Evolutionary conservation across 176 grass and related monocot species (phyloP).

Genomic region (Musa troglodytarum): DNA sequence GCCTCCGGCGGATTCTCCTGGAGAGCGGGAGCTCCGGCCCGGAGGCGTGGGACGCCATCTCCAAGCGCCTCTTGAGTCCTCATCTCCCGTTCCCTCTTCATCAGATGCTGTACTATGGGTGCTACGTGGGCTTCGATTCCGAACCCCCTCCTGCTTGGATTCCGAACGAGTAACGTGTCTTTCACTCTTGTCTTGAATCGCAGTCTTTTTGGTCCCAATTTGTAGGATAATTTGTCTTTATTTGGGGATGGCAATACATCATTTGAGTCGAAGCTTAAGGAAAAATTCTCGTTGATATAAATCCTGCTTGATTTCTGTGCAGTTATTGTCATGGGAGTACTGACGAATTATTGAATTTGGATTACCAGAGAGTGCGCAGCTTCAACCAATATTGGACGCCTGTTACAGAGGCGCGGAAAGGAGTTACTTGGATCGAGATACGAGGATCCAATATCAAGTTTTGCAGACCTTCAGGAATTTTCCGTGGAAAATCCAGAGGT

Average conservation of each 20-base stretch:
- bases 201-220: not conserved
- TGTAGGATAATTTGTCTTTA: not conserved
- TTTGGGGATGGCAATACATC: not conserved
- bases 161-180: slow-evolving; percentile 42
- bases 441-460: slow-evolving; percentile 67
- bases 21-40: slow-evolving; percentile 19
- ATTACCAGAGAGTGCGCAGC: slow-evolving; percentile 35
- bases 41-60: slow-evolving; percentile 58
- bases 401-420: slow-evolving; percentile 51
- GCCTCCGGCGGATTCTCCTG: slow-evolving; percentile 26
- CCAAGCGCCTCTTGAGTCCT: slow-evolving; percentile 28
- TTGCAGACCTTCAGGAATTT: slow-evolving; percentile 55
- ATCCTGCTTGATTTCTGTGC: too few relatives aligned
- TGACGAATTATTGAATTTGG: not conserved
- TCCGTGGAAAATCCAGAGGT: slow-evolving; percentile 79
- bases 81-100: slow-evolving; percentile 65
- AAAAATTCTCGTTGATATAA: not conserved
- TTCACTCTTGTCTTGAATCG: not conserved
- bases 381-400: slow-evolving; percentile 64
- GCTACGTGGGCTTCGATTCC: slow-evolving; percentile 44
- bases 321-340: not conserved
- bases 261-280: too few relatives aligned
- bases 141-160: slow-evolving; percentile 70
- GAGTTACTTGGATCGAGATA: slow-evolving; percentile 56
- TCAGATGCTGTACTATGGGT: slow-evolving; percentile 94